Conservation (phyloP, 2,329 filamentous ascomycete species). For the Exophiala lecanii-corni region DNA sequence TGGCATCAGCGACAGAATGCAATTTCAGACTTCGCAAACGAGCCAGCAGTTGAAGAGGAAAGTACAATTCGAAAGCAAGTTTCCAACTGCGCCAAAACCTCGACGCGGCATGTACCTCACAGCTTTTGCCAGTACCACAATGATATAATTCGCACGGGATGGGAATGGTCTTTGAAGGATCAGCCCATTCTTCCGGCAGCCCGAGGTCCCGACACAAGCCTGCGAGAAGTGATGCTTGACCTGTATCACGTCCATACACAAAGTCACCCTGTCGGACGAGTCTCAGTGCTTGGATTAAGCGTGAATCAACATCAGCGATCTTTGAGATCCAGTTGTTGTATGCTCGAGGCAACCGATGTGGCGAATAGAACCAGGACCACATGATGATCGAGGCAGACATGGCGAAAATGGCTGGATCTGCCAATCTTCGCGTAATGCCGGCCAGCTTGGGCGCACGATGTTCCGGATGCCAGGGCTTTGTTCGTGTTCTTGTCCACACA, state of each 20-base stretch:
- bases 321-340: conserved; percentile 81
- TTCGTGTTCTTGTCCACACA: conserved; percentile 54
- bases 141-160: conserved; percentile 82
- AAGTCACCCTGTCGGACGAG: conserved; percentile 60
- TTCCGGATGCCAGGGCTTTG: conserved; percentile 17
- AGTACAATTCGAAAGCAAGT: conserved; percentile 71
- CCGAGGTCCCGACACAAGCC: conserved; percentile 68
- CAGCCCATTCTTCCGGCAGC: conserved; percentile 66
- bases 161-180: conserved; percentile 64
- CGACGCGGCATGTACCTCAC: conserved; percentile 67
- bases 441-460: conserved; percentile 35
- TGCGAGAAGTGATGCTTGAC: conserved; percentile 62
- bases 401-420: conserved; percentile 69
- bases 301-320: conserved; percentile 68
- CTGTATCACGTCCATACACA: conserved; percentile 68
- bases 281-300: conserved; percentile 69
- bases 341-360: conserved; percentile 62
- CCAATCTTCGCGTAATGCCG: conserved; percentile 37
- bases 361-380: conserved; percentile 83
- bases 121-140: conserved; percentile 68
- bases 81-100: conserved; percentile 66
- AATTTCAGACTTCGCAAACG: conserved; percentile 39
- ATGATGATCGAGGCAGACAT: conserved; percentile 70
- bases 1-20: conserved; percentile 45
- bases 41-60: conserved; percentile 68